Evolutionary conservation across 176 grass and related monocot genomes (phyloP).

Genomic region (Pharus latifolius): DNA sequence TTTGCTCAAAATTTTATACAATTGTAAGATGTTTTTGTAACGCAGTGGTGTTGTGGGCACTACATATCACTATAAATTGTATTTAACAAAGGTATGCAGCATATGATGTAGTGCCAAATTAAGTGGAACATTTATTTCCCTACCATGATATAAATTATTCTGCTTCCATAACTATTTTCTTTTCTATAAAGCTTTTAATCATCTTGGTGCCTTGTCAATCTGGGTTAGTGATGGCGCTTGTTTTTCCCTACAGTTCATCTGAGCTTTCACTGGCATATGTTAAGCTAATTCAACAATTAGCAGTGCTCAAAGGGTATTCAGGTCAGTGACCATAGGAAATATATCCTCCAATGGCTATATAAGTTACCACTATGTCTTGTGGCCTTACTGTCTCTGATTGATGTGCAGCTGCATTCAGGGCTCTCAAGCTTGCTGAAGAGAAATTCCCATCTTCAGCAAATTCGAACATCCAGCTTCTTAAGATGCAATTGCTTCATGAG

Average conservation of each 20-base stretch:
- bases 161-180: not conserved
- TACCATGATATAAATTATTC: not conserved
- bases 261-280: conserved; percentile 74
- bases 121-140: too few species aligned
- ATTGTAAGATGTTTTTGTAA: too few species aligned
- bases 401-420: conserved; percentile 63
- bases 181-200: not conserved
- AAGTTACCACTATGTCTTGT: not conserved
- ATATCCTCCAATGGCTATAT: not conserved
- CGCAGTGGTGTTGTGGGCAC: too few species aligned
- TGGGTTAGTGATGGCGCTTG: conserved; percentile 16
- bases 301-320: conserved; percentile 75
- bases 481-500: conserved; percentile 87
- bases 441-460: conserved; percentile 58
- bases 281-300: conserved; percentile 83
- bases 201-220: not conserved
- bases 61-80: too few species aligned
- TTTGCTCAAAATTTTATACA: not conserved
- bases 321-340: conserved; percentile 30
- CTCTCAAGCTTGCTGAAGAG: conserved; percentile 79
- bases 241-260: conserved; percentile 51
- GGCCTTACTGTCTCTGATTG: not conserved
- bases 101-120: too few species aligned
- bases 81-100: too few species aligned
- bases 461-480: conserved; percentile 67